phyloP scores from a whole-genome alignment of 805 yeast species.

The Spathaspora hagerdaliae region DNA sequence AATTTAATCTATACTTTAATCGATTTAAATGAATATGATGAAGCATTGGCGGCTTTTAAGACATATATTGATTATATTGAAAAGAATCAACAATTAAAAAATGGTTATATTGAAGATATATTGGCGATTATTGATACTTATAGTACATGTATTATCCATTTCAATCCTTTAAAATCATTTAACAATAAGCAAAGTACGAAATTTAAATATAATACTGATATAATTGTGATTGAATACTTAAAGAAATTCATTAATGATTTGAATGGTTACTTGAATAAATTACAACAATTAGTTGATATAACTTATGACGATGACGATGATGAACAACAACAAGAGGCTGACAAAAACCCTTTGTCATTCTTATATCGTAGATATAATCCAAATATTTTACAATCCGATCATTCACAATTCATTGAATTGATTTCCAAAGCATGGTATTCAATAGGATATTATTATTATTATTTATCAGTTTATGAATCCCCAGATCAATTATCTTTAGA shows the following conservation, averaged over 20 bases:
- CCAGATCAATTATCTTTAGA: slow-evolving; percentile 16
- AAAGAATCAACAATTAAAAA: slow-evolving; percentile 28
- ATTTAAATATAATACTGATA: slow-evolving; percentile 22
- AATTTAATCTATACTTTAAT: slow-evolving; percentile 28
- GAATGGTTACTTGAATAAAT: slow-evolving; percentile 18
- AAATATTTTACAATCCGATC: slow-evolving; percentile 24
- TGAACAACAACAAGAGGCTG: no score
- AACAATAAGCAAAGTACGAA: slow-evolving; percentile 10
- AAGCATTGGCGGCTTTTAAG: slow-evolving; percentile 40
- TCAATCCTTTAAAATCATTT: slow-evolving; percentile 34
- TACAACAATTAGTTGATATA: slow-evolving; percentile 21
- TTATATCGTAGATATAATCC: slow-evolving; percentile 32
- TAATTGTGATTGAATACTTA: slow-evolving; percentile 16
- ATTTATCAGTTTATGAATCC: slow-evolving; percentile 22
- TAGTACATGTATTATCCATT: slow-evolving; percentile 26
- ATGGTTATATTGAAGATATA: slow-evolving; percentile 27
- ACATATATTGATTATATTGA: slow-evolving; percentile 32
- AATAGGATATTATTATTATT: slow-evolving; percentile 29
- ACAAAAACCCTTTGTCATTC: slow-evolving; percentile 25
- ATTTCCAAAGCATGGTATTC: slow-evolving; percentile 36
- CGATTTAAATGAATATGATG: slow-evolving; percentile 35
- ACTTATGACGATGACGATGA: slow-evolving; percentile 21
- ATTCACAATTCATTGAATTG: slow-evolving; percentile 21
- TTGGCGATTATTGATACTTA: slow-evolving; percentile 30
- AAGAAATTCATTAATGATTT: slow-evolving; percentile 15